Percentiles rank a stretch among this genome's conserved stretches.
Conservation (phyloP, 1,284 basidiomycete species). For the Ganoderma multipileum region DNA sequence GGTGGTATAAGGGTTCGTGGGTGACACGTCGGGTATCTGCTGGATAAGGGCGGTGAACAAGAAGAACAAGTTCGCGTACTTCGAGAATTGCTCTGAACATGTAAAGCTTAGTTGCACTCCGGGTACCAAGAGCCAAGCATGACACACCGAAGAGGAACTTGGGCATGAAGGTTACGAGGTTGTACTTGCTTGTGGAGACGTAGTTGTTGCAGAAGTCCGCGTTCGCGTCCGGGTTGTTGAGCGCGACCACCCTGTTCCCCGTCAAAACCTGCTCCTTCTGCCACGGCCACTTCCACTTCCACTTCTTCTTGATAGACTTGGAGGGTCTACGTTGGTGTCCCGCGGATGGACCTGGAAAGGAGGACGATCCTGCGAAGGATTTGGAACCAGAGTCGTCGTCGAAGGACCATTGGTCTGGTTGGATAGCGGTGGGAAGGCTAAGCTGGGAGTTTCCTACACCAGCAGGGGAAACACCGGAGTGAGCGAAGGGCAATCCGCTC, state of each 20-base stretch:
- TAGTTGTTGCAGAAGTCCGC: slow-evolving; percentile 82
- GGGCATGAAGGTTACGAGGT: slow-evolving; percentile 86
- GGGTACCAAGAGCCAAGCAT: background rate
- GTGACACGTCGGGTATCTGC: slow-evolving; percentile 97
- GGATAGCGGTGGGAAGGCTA: slow-evolving; percentile 48
- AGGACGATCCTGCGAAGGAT: slow-evolving; percentile 51
- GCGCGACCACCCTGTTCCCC: slow-evolving; percentile 75
- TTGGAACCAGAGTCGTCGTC: slow-evolving; percentile 55
- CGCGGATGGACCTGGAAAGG: slow-evolving; percentile 44
- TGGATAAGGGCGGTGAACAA: slow-evolving; percentile 98
- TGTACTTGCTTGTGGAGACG: slow-evolving; percentile 97
- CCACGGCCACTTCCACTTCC: slow-evolving; percentile 84
- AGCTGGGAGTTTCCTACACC: slow-evolving; percentile 57
- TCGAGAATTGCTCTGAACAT: slow-evolving; percentile 90
- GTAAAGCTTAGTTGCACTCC: background rate
- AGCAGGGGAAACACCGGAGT: slow-evolving; percentile 64
- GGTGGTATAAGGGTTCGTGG: slow-evolving; percentile 95
- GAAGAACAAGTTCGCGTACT: slow-evolving; percentile 99
- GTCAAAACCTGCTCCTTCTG: slow-evolving; percentile 65
- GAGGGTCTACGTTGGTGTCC: slow-evolving; percentile 31
- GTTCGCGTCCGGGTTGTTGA: slow-evolving; percentile 75
- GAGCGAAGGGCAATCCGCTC: slow-evolving; percentile 68
- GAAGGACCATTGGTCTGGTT: slow-evolving; percentile 73
- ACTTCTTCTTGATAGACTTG: slow-evolving; percentile 49
- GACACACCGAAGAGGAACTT: slow-evolving; percentile 90